Conservation (phyloP, 345 rosid species). For the Lumnitzera racemosa region DNA sequence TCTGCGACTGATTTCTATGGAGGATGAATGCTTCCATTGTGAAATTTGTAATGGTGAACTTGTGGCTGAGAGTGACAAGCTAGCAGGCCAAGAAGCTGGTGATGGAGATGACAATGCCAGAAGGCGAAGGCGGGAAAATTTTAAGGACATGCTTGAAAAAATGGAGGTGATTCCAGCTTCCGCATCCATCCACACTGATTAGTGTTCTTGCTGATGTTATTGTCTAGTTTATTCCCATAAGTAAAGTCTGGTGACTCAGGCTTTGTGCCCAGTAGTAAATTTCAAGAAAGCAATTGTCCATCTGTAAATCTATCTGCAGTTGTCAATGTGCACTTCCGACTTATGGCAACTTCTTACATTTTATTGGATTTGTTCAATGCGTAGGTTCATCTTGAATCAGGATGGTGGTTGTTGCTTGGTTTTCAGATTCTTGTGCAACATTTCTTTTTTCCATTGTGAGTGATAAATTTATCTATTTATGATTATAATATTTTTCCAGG, state of each 20-base stretch:
- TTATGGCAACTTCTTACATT: too few species aligned
- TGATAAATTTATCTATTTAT: not conserved
- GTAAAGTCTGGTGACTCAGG: too few species aligned
- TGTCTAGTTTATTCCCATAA: too few species aligned
- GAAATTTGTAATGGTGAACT: slow-evolving; percentile 87
- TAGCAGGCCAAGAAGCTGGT: slow-evolving; percentile 71
- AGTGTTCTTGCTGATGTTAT: not conserved
- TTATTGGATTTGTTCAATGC: too few species aligned
- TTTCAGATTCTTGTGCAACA: too few species aligned
- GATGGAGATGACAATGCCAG: slow-evolving; percentile 92
- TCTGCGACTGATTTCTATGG: slow-evolving; percentile 48
- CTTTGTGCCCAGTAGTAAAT: too few species aligned
- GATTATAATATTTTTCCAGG: slow-evolving; percentile 39
- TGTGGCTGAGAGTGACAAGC: slow-evolving; percentile 83
- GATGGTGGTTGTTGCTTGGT: too few species aligned
- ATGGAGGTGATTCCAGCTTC: slow-evolving; percentile 39
- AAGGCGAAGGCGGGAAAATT: slow-evolving; percentile 71
- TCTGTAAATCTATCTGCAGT: too few species aligned
- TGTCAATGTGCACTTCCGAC: too few species aligned
- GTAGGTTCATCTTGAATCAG: too few species aligned
- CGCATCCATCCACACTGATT: not conserved
- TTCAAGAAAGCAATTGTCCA: too few species aligned
- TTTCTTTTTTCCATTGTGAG: too few species aligned
- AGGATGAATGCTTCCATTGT: slow-evolving; percentile 76
- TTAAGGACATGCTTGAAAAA: slow-evolving; percentile 69